Evolutionary conservation across 2,329 filamentous ascomycete genomes (phyloP).

Genomic region (Xylariaceae sp.): DNA sequence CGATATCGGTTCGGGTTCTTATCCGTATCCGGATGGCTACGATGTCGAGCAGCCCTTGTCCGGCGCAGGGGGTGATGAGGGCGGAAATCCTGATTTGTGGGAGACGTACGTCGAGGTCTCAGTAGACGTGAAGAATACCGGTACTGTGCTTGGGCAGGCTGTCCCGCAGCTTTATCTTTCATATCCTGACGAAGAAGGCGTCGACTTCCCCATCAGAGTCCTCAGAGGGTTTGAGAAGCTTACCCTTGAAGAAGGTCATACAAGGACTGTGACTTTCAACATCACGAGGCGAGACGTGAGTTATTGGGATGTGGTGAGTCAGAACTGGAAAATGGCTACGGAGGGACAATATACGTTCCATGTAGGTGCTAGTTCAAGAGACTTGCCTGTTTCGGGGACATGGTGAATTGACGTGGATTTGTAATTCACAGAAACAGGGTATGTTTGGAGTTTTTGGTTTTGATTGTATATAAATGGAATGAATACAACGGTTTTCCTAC

Average conservation of each 20-base stretch:
- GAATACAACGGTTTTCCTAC: no score
- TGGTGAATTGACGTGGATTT: slow-evolving; percentile 16
- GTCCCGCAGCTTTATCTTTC: slow-evolving; percentile 47
- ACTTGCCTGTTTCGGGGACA: slow-evolving; percentile 20
- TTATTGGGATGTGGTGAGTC: slow-evolving; percentile 63
- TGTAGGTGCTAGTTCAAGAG: slow-evolving; percentile 35
- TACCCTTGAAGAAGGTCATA: slow-evolving; percentile 50
- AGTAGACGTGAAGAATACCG: slow-evolving; percentile 53
- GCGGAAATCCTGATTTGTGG: slow-evolving; percentile 65
- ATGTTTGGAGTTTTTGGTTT: background rate
- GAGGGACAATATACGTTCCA: slow-evolving; percentile 40
- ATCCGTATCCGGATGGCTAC: slow-evolving; percentile 56
- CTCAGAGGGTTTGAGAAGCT: slow-evolving; percentile 73
- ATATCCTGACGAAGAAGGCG: slow-evolving; percentile 33
- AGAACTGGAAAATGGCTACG: slow-evolving; percentile 65
- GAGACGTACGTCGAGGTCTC: slow-evolving; percentile 48
- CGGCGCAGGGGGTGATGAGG: slow-evolving; percentile 65
- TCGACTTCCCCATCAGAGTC: slow-evolving; percentile 65
- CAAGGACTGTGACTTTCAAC: slow-evolving; percentile 49
- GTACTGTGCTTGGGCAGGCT: slow-evolving; percentile 37
- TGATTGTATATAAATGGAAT: background rate
- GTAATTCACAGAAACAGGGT: background rate
- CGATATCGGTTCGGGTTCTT: slow-evolving; percentile 37
- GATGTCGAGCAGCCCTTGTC: slow-evolving; percentile 47
- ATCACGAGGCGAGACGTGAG: slow-evolving; percentile 67